Percentiles rank a stretch among this genome's conserved stretches.
These are phyloP conservation scores for Ascochyta koolunga DNA, from an alignment of 2,329 filamentous ascomycete genomes.

Conservation along the genomic window DNA sequence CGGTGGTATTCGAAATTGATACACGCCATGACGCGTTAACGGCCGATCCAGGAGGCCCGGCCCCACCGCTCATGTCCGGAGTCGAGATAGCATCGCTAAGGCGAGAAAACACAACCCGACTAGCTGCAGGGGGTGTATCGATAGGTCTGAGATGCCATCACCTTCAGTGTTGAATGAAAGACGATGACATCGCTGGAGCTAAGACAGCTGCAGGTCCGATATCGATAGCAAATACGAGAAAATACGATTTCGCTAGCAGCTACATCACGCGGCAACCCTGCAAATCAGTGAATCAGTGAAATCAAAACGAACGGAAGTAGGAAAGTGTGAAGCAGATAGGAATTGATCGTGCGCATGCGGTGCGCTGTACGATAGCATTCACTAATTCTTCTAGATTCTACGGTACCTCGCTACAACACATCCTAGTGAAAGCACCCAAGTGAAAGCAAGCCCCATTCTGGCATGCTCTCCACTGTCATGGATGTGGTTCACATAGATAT, in stretches of 20 bases:
- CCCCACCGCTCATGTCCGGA: slow-evolving; percentile 8
- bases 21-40: slow-evolving; percentile 19
- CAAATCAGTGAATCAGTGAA: not conserved
- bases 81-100: slow-evolving; percentile 1
- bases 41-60: slow-evolving; percentile 11
- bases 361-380: no score
- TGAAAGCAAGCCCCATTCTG: no score
- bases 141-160: not conserved
- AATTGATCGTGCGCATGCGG: no score
- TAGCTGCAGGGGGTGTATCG: not conserved
- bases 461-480: no score
- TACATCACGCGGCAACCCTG: not conserved
- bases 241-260: not conserved
- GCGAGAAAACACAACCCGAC: not conserved
- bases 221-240: slow-evolving; percentile 1
- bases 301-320: no score
- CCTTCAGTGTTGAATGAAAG: not conserved
- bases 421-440: no score
- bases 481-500: not conserved
- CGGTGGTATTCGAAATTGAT: slow-evolving; percentile 12
- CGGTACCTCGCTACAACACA: no score
- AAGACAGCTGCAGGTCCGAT: not conserved
- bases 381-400: no score
- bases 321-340: no score
- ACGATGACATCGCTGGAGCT: not conserved